Evolutionary conservation across 441 rosid species (phyloP), one percentile per base, ranked within the genome.

Genomic region (Populus hybrid): DNA sequence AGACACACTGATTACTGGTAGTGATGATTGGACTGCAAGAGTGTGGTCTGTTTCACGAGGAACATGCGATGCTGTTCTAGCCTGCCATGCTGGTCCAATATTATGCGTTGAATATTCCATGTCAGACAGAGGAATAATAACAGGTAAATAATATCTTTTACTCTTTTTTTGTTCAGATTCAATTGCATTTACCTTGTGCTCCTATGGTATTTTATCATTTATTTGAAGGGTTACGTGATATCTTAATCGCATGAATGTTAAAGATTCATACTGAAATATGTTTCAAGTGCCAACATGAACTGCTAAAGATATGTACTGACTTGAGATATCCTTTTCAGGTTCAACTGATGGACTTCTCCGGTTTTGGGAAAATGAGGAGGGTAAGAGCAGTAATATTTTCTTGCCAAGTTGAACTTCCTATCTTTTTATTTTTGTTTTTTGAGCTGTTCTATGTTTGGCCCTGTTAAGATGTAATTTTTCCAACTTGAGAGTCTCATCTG

Each of bases 21-120:
- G 99, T 81, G 99, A 96, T 87, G 99, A 96, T 83, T 96, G 99
- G 99, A 96, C 99, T 1, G 99, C 99, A 71, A 89, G 99, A 88
- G 86, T 96, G 69, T 96, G 99, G 99, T 91, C 99, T 77, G 90
- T 94, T 82, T 88, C 98, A 74, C 88, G 88, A 83, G 99, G 99
- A 79, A 84, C 93, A 63, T 92, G 98, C 72, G 96, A 94, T 73
- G 91, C 94, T 46, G 97, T 96, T 79, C 89, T 96, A 67, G 98
- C 99, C 67, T 94, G 98, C 84, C 99, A 96, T 84, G 98, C 97
- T 74, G 98, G 99, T 71, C 97, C 99, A 7, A 86, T 94, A 79
- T 83, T 84, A 75, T 84, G 91, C 71, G 99, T 96, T 11, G 99
- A 96, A 70, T 92, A 91, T 84, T 92, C 98, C 42, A 75, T 84